Evolutionary conservation across 1,284 basidiomycete species (phyloP), one percentile per base, ranked within the genome.

Genomic region (Melampsora larici-populina): DNA sequence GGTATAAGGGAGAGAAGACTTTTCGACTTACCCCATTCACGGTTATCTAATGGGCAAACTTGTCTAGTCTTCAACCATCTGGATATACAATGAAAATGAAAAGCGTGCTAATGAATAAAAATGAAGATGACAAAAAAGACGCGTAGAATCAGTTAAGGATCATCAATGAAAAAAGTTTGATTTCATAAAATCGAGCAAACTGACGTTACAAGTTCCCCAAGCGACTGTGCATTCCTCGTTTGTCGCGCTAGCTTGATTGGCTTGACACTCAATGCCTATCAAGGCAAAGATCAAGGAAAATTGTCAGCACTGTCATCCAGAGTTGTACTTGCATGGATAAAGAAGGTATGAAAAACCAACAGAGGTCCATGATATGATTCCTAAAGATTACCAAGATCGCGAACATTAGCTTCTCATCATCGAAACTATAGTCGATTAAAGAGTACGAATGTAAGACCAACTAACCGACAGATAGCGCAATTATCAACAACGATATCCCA

Each of bases 1-100:
- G 43, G 2, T 43, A 1, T 36, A 40, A 15, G n/a, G 31, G 8
- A 24, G 21, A 13, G 36, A n/a, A 17, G 21, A 31, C 13, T 17
- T 21, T 55, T 29, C 29, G 46, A 51, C 75, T 51, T 18, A 78
- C 75, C 75, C 79, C 81, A 85, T 70, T 85, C 86, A 83, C 92
- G 89, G 86, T 99, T 99, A 86, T 99, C 97, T 78, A 99, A 86
- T 2, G 96, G 97, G 84, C 97, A 99, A 64, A 99, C 97, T 85
- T 98, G 97, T 81, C 97, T 89, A 24, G 97, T 98, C 88, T 99
- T 99, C 81, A 99, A 88, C 97, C 97, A 99, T 71, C 97, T 90
- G 26, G 95, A 97, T 84, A 99, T 99, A 85, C 96, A 99, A 85
- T 99, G 96, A 86, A 99, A 99, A 86, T 99, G 96, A 88, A 99